Conservation (phyloP, 495 filamentous ascomycete species). For the Gamarada debralockiae region DNA sequence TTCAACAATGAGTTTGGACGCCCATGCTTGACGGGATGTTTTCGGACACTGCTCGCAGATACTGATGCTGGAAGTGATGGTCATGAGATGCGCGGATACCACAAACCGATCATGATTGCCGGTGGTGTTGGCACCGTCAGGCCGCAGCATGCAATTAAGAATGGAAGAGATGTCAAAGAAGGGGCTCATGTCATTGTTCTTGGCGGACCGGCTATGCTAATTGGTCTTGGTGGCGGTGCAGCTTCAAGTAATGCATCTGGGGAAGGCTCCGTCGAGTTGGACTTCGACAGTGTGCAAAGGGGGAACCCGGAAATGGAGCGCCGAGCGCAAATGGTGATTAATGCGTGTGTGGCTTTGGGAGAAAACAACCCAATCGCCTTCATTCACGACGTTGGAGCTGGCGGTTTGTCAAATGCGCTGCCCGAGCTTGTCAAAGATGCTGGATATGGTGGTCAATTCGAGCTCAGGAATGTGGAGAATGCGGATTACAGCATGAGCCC, state of each 20-base stretch:
- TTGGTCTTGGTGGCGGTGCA: conserved; percentile 92
- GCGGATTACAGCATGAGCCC: conserved; percentile 90
- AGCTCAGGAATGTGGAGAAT: conserved; percentile 86
- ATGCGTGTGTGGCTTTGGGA: conserved; percentile 82
- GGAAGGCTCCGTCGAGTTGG: conserved; percentile 83
- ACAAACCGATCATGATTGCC: conserved; percentile 99
- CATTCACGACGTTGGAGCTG: conserved; percentile 96
- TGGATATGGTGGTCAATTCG: conserved; percentile 81
- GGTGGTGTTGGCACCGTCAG: conserved; percentile 96
- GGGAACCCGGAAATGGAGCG: conserved; percentile 94
- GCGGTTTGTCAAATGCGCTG: conserved; percentile 89
- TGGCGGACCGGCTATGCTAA: conserved; percentile 95
- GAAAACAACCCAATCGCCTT: conserved; percentile 83
- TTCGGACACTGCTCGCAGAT: conserved; percentile 76
- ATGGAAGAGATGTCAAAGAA: conserved; percentile 67
- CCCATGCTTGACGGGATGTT: conserved; percentile 85
- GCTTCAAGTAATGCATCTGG: conserved; percentile 87
- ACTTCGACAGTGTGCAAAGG: conserved; percentile 94
- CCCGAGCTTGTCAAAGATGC: conserved; percentile 91
- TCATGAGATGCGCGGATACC: conserved; percentile 81
- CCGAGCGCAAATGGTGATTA: conserved; percentile 94
- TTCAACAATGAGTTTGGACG: conserved; percentile 99
- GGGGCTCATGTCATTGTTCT: conserved; percentile 88
- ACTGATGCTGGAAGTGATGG: conserved; percentile 55
- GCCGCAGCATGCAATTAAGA: conserved; percentile 86